A percentile compares a stretch with the other conserved stretches of the same genome.
Conservation (phyloP, 176 grass and related monocot species). For the Puya raimondii region DNA sequence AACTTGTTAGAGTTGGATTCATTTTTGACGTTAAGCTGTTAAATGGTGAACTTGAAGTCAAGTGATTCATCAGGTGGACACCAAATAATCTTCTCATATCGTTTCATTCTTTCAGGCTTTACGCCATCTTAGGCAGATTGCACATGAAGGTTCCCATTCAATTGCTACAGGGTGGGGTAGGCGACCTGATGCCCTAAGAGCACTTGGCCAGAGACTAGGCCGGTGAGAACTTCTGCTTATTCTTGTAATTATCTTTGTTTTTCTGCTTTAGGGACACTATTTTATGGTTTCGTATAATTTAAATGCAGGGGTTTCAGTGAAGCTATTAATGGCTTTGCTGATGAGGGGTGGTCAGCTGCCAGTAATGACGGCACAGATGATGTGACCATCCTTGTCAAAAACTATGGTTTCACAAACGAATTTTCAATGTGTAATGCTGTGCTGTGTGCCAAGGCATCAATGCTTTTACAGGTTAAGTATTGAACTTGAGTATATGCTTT, state of each 20-base stretch:
- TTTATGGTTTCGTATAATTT: not conserved
- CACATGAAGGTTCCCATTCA: constrained; percentile 57
- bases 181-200: constrained; percentile 71
- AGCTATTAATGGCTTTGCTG: constrained; percentile 72
- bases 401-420: constrained; percentile 39
- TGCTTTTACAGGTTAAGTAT: constrained; percentile 68
- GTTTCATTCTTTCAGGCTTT: constrained; percentile 46
- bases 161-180: constrained; percentile 58
- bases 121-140: constrained; percentile 77
- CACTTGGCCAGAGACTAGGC: constrained; percentile 79
- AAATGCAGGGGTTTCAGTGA: constrained; percentile 76
- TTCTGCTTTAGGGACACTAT: not conserved
- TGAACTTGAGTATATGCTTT: not conserved
- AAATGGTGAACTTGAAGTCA: not conserved
- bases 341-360: constrained; percentile 78
- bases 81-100: not conserved
- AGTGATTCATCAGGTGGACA: not conserved
- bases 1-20: not conserved
- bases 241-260: not conserved
- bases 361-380: constrained; percentile 60
- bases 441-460: constrained; percentile 85
- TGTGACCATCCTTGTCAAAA: constrained; percentile 66
- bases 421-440: constrained; percentile 49
- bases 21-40: not conserved
- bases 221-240: constrained; percentile 34